phyloP scores from a whole-genome alignment of 2,329 filamentous ascomycete species.

The Fusarium pseudocircinatum region DNA sequence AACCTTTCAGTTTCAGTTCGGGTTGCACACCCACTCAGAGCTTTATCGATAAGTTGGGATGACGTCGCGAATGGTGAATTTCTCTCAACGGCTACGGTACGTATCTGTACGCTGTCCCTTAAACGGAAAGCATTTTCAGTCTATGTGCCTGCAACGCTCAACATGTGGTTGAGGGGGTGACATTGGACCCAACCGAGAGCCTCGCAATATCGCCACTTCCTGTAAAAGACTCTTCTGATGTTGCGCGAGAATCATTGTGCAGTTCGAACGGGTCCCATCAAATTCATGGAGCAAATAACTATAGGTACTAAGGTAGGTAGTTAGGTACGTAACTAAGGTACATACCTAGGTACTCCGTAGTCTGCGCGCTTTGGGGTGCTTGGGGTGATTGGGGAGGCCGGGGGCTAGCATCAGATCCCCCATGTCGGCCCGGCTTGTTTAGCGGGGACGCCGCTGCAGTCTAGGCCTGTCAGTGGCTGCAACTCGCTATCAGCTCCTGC shows the following conservation, averaged over 20 bases:
- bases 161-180: constrained; percentile 22
- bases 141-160: constrained; percentile 6
- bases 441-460: constrained; percentile 10
- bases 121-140: constrained; percentile 16
- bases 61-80: constrained; percentile 38
- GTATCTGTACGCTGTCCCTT: constrained; percentile 29
- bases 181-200: constrained; percentile 23
- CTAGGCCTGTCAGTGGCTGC: constrained; percentile 19
- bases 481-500: background rate
- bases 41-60: constrained; percentile 46
- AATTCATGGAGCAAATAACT: constrained; percentile 15
- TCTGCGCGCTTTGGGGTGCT: background rate
- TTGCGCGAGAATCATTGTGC: constrained; percentile 29
- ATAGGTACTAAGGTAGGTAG: background rate
- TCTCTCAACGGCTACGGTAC: constrained; percentile 40
- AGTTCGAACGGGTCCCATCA: constrained; percentile 8
- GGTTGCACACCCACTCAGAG: constrained; percentile 25
- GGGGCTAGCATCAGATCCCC: constrained; percentile 28
- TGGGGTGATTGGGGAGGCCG: constrained; percentile 1
- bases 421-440: constrained; percentile 31
- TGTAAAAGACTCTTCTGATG: constrained; percentile 26
- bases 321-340: no score
- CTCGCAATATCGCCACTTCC: constrained; percentile 27
- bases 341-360: no score
- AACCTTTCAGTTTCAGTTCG: constrained; percentile 14